Base-by-base conservation (phyloP, 371 early-diverging fungal genomes). In the Parasitella parasitica region DNA sequence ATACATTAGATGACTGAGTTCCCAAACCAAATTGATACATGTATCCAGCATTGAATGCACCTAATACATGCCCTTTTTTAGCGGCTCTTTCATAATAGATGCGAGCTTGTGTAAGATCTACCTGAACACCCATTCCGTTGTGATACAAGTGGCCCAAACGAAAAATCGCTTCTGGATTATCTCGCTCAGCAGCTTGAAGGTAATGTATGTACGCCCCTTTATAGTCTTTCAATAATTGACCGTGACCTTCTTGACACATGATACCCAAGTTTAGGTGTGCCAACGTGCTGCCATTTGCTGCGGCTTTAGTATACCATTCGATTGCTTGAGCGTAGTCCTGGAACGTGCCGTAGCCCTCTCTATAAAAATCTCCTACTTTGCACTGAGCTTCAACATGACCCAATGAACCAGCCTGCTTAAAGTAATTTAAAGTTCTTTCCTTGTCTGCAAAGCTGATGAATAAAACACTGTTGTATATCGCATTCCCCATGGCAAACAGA, bases 11-110 rank as follows among this genome's bases (percentile, higher is more conserved):
- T 0, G 6, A 15, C 4, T n/a, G 26, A 7, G 7, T 16, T 8
- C 53, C 24, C 12, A 51, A 28, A 0, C 60, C 60, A 13, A 32
- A 41, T 41, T 54, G 54, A 48, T 63, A 57, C 37, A 63, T 36
- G 1, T 11, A 28, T 7, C 37, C 59, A 1, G 51, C 20, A n/a
- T 51, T 51, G 18, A 35, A 59, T 16, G 54, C 22, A 30, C 52
- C 59, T 16, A 51, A 34, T 3, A 35, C 12, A 9, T 59, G 54
- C 1, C 52, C 52, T 20, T 57, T 18, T n/a, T 32, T 32, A 13
- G 54, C 41, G 6, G 60, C 53, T 34, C 32, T 32, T 30, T 54
- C 41, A 43, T 28, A 24, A 27, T 51, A 30, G 3, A 6, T 4
- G 16, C 12, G 36, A 30, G 43, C 53, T 34, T 26, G 39, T 16